These are phyloP conservation scores for Rusavskia elegans DNA, from an alignment of 495 filamentous ascomycete genomes.

Conservation along the genomic window DNA sequence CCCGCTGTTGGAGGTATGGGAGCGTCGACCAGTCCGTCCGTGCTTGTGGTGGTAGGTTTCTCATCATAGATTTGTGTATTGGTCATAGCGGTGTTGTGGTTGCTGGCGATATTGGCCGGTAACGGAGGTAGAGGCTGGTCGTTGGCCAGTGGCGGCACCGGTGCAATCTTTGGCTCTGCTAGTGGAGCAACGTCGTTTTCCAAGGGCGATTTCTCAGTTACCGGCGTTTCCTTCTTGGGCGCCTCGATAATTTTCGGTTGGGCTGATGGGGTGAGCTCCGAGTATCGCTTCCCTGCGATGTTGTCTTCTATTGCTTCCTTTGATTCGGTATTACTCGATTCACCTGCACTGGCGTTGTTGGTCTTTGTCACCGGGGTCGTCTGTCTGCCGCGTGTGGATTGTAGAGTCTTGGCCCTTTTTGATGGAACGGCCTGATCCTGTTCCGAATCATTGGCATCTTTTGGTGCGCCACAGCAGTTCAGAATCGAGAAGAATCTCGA, in stretches of 20 bases:
- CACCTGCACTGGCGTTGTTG: conserved; percentile 26
- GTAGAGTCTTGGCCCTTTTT: conserved; percentile 47
- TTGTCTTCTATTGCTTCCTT: conserved; percentile 43
- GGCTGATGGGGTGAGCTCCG: conserved; percentile 20
- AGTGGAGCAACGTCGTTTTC: not conserved
- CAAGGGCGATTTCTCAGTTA: not conserved
- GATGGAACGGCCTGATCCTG: conserved; percentile 39
- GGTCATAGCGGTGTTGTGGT: conserved; percentile 3
- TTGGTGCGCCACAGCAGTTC: conserved; percentile 61
- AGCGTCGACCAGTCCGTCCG: not conserved
- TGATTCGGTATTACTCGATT: conserved; percentile 38
- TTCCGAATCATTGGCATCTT: conserved; percentile 44
- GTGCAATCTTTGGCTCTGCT: conserved; percentile 3
- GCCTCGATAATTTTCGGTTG: conserved; percentile 19
- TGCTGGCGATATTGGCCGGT: conserved; percentile 5
- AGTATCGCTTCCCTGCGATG: conserved; percentile 20
- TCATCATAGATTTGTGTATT: not conserved
- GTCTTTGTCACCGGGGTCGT: conserved; percentile 33
- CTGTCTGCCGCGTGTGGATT: conserved; percentile 37
- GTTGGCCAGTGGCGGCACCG: conserved; percentile 1
- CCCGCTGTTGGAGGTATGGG: not conserved
- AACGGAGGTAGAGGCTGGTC: conserved; percentile 12
- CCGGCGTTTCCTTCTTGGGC: conserved; percentile 5
- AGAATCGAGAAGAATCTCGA: conserved; percentile 53
- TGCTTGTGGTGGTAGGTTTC: not conserved